Evolutionary conservation across 257 asterid species (phyloP), one percentile per base, ranked within the genome.

Genomic region (Fraxinus pennsylvanica): DNA sequence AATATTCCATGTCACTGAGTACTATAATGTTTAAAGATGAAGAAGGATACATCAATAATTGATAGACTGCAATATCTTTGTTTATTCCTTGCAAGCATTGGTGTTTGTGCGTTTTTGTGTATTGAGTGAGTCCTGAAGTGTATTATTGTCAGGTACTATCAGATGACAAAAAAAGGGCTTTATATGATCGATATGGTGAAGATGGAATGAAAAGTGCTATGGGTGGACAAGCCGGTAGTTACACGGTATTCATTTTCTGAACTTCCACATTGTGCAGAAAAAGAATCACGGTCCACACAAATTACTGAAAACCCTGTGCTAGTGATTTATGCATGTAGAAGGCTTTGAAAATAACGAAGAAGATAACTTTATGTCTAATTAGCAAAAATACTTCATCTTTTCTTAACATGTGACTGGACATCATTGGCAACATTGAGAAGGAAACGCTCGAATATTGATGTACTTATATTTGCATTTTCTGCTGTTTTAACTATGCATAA

Each of bases 181-280:
- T 93, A 77, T 96, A 96, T 75, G 99, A 96, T 89, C 97, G 85
- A 85, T 93, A 96, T 84, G 99, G 98, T 82, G 99, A 92, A 87
- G 99, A 97, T 81, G 98, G 99, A 83, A 91, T 96, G 78, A 96
- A 85, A 82, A 90, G 96, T 85, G 74, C 89, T 29, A 90, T 90
- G 52, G 98, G 99, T 54, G 97, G 97, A 25, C 85, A 77, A 86
- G 88, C 88, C 12, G 97, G 95, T 72, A 87, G 97, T 82, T 96
- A 93, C 83, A 88, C 98, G 97, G 99, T 96, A 92, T 77, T 81
- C 41, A 36, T 39, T 77, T 71, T 71, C 21, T 32, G 29, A 74
- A 77, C 67, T 61, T 74, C 57, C 45, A 25, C 66, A 33, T 77
- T 54, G 68, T 63, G 22, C 65, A 67, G 57, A 70, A 61, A 59